Conservation (phyloP, 2,329 filamentous ascomycete genomes). For the Aspergillus sp. region DNA sequence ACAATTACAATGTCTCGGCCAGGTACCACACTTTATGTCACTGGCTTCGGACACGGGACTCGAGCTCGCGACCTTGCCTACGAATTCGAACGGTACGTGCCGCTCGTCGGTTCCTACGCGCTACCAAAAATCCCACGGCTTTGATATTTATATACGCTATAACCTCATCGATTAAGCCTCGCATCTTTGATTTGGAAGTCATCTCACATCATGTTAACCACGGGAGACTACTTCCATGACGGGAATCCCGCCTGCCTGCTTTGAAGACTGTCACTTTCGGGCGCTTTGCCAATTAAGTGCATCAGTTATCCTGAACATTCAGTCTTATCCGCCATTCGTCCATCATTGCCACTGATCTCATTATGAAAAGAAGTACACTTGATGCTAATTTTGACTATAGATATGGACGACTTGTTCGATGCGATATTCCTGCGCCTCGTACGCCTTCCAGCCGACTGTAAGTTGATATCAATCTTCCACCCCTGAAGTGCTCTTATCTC, state of each 20-base stretch:
- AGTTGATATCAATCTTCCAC: conserved; percentile 43
- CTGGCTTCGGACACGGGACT: conserved; percentile 97
- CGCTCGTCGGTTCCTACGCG: conserved; percentile 41
- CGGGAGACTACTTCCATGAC: conserved; percentile 7
- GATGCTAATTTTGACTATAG: conserved; percentile 51
- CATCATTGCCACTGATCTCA: too few species aligned
- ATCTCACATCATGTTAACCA: conserved; percentile 7
- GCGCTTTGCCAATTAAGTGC: too few species aligned
- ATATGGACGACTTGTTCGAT: conserved; percentile 95
- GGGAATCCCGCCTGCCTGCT: conserved; percentile 2
- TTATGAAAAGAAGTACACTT: background rate
- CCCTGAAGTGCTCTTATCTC: conserved; percentile 29
- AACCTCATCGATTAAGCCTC: conserved; percentile 29
- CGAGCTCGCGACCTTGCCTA: conserved; percentile 98
- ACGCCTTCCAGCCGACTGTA: conserved; percentile 93
- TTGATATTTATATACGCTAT: conserved; percentile 27
- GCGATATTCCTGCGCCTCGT: conserved; percentile 93
- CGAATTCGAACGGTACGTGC: conserved; percentile 99
- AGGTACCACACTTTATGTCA: conserved; percentile 94
- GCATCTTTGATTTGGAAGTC: conserved; percentile 15
- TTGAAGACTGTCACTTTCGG: too few species aligned
- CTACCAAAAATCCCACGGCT: conserved; percentile 36
- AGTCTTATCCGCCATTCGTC: too few species aligned
- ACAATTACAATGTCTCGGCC: conserved; percentile 74
- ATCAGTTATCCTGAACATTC: too few species aligned